Evolutionary conservation across 2,329 filamentous ascomycete genomes (phyloP).

Genomic region (Sphaerulina musiva): DNA sequence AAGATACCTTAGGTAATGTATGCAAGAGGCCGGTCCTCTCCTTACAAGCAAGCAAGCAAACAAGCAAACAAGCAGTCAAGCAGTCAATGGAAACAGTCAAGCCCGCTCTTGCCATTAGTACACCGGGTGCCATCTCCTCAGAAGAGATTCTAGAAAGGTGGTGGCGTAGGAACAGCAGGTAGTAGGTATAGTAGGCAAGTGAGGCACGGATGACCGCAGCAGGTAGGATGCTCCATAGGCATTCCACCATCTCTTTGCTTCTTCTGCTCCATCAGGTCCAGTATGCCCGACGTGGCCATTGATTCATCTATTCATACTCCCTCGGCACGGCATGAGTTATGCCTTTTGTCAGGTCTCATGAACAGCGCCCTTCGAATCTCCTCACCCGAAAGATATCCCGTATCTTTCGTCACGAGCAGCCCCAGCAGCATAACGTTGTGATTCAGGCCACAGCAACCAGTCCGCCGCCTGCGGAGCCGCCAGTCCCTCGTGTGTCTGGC

Average conservation of each 20-base stretch:
- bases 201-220: background rate
- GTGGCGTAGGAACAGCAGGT: background rate
- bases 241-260: too few relatives aligned
- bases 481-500: background rate
- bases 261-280: background rate
- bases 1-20: too few relatives aligned
- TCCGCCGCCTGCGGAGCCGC: background rate
- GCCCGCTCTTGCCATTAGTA: background rate
- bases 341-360: slow-evolving; percentile 7
- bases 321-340: slow-evolving; percentile 3
- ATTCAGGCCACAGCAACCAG: slow-evolving; percentile 2
- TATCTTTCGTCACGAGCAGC: slow-evolving; percentile 11
- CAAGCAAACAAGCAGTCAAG: too few relatives aligned
- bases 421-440: background rate
- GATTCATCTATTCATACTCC: background rate
- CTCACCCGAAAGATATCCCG: slow-evolving; percentile 13
- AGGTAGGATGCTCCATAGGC: background rate
- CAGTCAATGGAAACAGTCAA: too few relatives aligned
- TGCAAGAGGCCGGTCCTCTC: background rate
- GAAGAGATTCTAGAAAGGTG: background rate
- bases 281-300: background rate
- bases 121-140: background rate
- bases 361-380: background rate
- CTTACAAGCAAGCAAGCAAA: background rate
- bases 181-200: background rate